phyloP scores from a whole-genome alignment of 1,284 basidiomycete genomes.

The Heterobasidion annosum region DNA sequence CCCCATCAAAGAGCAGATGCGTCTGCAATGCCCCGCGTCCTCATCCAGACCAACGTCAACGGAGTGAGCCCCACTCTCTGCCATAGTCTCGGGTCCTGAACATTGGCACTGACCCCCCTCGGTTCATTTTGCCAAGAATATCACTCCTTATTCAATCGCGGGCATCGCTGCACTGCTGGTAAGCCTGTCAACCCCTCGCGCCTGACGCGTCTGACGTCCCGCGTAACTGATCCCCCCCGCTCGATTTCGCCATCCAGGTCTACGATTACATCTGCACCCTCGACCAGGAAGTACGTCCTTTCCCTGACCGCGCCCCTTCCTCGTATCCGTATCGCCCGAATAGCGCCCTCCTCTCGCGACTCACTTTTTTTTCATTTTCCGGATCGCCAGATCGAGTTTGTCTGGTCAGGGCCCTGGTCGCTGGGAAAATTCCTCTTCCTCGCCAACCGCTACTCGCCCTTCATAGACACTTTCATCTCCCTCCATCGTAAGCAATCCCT shows the following conservation, averaged over 20 bases:
- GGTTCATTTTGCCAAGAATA: neutral
- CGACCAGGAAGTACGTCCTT: conserved; percentile 25
- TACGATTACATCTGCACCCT: conserved; percentile 30
- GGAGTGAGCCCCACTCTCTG: too few relatives aligned
- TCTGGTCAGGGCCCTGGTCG: conserved; percentile 26
- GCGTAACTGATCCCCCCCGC: too few relatives aligned
- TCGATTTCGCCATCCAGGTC: conserved; percentile 13
- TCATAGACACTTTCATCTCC: conserved; percentile 29
- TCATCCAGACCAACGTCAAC: too few relatives aligned
- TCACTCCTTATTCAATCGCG: neutral
- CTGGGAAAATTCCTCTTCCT: conserved; percentile 27
- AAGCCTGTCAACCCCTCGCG: neutral
- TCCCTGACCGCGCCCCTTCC: neutral
- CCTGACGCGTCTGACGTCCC: neutral
- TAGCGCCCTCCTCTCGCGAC: neutral
- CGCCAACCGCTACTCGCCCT: conserved; percentile 32
- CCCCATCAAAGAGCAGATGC: too few relatives aligned
- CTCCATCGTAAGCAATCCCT: conserved; percentile 20
- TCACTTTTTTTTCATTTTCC: too few relatives aligned
- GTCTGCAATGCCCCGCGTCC: too few relatives aligned
- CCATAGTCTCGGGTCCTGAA: too few relatives aligned
- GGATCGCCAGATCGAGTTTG: conserved; percentile 22
- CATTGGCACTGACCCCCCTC: too few relatives aligned
- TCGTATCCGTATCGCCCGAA: neutral
- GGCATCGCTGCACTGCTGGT: neutral